A percentile compares a stretch with the other conserved stretches of the same genome.
These are phyloP conservation scores for Populus deltoides DNA, from an alignment of 345 rosid genomes.

Conservation along the genomic window DNA sequence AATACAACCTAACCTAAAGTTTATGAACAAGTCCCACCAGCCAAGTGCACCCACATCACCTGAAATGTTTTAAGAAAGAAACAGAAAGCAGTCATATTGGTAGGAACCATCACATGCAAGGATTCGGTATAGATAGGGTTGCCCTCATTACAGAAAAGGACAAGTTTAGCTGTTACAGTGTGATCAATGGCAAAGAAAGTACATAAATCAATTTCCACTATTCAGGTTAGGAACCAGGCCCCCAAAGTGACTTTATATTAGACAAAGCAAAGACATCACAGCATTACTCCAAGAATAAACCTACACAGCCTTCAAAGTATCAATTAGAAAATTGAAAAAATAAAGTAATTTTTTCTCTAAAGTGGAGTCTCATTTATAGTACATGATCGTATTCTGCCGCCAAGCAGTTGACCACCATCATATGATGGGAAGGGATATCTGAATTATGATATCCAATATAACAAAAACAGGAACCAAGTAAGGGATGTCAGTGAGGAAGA, in stretches of 20 bases:
- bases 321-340: not conserved
- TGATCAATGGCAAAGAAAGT: not conserved
- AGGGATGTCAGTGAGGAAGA: not conserved
- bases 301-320: not conserved
- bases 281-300: not conserved
- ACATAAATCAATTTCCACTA: too few species aligned
- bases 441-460: too few species aligned
- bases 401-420: too few species aligned
- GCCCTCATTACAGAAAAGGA: not conserved
- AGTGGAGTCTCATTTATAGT: not conserved
- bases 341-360: not conserved
- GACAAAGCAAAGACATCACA: not conserved
- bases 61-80: slow-evolving; percentile 33
- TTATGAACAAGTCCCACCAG: slow-evolving; percentile 96
- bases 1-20: slow-evolving; percentile 60
- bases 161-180: not conserved
- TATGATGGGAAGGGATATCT: too few species aligned
- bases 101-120: not conserved
- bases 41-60: slow-evolving; percentile 90
- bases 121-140: not conserved
- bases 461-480: not conserved
- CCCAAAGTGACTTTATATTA: not conserved
- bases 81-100: slow-evolving; percentile 7
- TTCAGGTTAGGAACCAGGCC: not conserved
- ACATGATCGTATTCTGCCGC: too few species aligned